Conservation (phyloP, 208 protist genomes). For the Acanthamoeba triangularis region DNA sequence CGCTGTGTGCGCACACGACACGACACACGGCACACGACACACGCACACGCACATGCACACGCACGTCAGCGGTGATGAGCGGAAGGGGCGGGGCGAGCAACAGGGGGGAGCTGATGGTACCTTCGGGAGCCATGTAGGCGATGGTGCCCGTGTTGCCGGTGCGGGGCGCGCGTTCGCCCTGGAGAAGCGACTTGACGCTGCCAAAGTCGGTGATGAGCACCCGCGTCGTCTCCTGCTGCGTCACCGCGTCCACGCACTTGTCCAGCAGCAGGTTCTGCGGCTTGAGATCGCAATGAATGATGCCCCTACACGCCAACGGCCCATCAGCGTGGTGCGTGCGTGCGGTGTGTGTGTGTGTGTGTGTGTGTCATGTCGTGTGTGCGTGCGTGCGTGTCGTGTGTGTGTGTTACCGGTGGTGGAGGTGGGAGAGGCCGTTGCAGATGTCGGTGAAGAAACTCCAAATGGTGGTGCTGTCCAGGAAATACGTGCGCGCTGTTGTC, state of each 20-base stretch:
- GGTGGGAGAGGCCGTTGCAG: slow-evolving; percentile 54
- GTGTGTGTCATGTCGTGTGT: neutral
- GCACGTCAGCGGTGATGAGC: no score
- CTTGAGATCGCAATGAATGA: slow-evolving; percentile 64
- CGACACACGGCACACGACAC: neutral
- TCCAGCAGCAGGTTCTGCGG: slow-evolving; percentile 70
- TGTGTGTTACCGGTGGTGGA: slow-evolving; percentile 12
- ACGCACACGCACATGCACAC: neutral
- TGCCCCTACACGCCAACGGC: neutral
- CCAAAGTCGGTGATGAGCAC: slow-evolving; percentile 70
- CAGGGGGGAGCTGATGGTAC: no score
- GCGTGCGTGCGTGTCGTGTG: no score
- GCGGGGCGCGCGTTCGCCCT: neutral
- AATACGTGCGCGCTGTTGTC: neutral
- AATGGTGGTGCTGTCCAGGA: slow-evolving; percentile 43
- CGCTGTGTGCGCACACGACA: neutral
- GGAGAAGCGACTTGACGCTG: slow-evolving; percentile 47
- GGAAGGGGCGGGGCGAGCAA: no score
- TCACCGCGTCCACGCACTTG: slow-evolving; percentile 20
- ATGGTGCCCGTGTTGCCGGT: slow-evolving; percentile 73
- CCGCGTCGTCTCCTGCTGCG: slow-evolving; percentile 12
- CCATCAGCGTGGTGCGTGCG: neutral
- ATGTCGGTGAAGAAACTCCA: slow-evolving; percentile 72
- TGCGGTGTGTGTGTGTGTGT: neutral
- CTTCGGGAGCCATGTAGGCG: slow-evolving; percentile 69